Conservation (phyloP, 1,139 yeast genomes). For the Pichia norvegensis region DNA sequence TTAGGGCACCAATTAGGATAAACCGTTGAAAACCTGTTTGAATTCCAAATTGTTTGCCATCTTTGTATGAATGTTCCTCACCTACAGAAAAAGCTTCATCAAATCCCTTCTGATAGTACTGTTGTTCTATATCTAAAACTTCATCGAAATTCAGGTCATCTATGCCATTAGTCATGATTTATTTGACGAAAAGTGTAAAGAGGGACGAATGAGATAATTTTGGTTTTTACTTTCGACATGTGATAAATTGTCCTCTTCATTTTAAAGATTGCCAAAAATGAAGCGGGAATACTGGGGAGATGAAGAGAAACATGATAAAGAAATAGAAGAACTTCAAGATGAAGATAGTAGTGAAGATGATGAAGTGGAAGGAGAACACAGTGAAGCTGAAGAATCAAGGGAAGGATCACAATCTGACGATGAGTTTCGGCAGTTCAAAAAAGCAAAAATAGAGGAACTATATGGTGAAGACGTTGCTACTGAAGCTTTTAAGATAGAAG, state of each 20-base stretch:
- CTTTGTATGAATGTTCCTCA: slow-evolving; percentile 32
- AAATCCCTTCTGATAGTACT: slow-evolving; percentile 40
- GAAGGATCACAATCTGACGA: background rate
- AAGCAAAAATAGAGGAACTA: slow-evolving; percentile 11
- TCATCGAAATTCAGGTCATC: slow-evolving; percentile 8
- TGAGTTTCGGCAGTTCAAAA: background rate
- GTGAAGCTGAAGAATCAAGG: background rate
- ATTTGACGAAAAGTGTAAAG: background rate
- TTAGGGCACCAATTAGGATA: slow-evolving; percentile 41
- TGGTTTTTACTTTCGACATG: background rate
- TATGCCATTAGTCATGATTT: background rate
- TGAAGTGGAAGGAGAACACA: slow-evolving; percentile 36
- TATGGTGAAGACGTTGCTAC: background rate
- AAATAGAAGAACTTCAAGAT: slow-evolving; percentile 1
- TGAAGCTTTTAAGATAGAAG: background rate
- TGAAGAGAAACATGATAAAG: background rate
- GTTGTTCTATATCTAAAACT: slow-evolving; percentile 39
- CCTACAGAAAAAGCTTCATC: slow-evolving; percentile 38
- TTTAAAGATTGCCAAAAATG: no score
- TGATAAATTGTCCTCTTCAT: no score
- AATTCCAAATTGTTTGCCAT: slow-evolving; percentile 49
- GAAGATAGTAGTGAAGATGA: slow-evolving; percentile 22
- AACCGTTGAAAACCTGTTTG: slow-evolving; percentile 55
- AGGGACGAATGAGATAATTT: background rate
- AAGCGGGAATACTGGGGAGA: background rate